Evolutionary conservation across 495 filamentous ascomycete genomes (phyloP), one percentile per base, ranked within the genome.

Genomic region (Penicillium subrubescens): DNA sequence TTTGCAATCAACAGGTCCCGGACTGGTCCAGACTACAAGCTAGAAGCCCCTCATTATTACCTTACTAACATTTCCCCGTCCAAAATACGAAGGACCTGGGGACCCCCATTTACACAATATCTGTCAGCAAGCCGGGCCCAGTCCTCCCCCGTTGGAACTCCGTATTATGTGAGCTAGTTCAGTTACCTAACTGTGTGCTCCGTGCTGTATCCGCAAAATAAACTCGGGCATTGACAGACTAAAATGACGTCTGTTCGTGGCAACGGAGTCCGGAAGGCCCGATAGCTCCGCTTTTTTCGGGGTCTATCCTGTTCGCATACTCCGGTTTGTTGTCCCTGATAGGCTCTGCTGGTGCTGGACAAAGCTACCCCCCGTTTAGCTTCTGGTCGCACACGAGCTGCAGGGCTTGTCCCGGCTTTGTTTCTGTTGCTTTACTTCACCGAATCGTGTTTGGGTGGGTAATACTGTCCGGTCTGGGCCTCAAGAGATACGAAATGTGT

Each of bases 51-150:
- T 52, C 25, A 60, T 31, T 60, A 44, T 44, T 21, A 44, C 25
- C 52, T 31, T 60, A 44, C 21, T 21, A 44, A 44, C n/a, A 44
- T 10, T 21, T 8, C n/a, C 46, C 10, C 46, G 2, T 8, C 50
- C 33, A 54, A 54, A 54, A 61, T 44, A 61, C 59, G 59, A 61
- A 23, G n/a, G 15, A 33, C 31, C 31, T 27, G 2, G 25, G 25
- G 25, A 27, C 25, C n/a, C 23, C 25, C 41, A 19, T 34, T 11
- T 3, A 52, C 7, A 37, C 2, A 27, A 27, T 27, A 57, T 66
- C 48, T 57, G 58, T 68, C 68, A 71, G 66, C 63, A 68, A 63
- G 58, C 25, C 57, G 46, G 68, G 60, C 61, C 68, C 55, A 57
- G 68, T 44, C n/a, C 10, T n/a, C 8, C 43, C 8, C 43, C 43